phyloP scores from a whole-genome alignment of 176 grass and related monocot genomes.

The Avena insularis region DNA sequence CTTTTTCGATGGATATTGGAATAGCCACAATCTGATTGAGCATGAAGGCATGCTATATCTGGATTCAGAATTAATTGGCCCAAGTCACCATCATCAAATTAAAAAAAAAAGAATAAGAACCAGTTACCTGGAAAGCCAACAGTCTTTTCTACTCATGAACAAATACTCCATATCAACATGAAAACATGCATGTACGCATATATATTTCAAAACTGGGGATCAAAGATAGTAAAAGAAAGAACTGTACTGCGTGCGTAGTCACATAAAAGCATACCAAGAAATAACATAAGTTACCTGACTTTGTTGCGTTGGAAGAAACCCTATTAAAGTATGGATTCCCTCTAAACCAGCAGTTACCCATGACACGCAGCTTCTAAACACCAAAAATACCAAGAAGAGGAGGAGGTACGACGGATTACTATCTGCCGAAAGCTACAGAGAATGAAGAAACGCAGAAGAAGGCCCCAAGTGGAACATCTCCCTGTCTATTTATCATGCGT shows the following conservation, averaged over 20 bases:
- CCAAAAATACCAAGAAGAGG: conserved; percentile 36
- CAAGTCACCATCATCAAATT: no score
- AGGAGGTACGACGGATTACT: background rate
- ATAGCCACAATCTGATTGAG: background rate
- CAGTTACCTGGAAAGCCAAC: background rate
- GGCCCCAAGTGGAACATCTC: conserved; percentile 43
- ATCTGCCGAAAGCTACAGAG: conserved; percentile 45
- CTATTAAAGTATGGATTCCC: conserved; percentile 64
- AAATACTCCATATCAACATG: background rate
- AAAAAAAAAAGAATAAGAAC: no score
- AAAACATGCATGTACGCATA: background rate
- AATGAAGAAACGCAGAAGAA: conserved; percentile 42
- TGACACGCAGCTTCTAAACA: conserved; percentile 37
- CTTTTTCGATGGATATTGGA: background rate
- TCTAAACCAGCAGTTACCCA: conserved; percentile 77
- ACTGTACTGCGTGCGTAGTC: no score
- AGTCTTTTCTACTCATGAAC: conserved; percentile 4
- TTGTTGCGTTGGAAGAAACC: conserved; percentile 80
- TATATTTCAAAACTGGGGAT: conserved; percentile 15
- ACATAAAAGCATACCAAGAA: conserved; percentile 36
- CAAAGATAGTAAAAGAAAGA: conserved; percentile 21
- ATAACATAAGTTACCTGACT: conserved; percentile 63
- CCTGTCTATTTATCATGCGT: conserved; percentile 40
- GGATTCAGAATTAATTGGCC: background rate
- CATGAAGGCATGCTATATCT: conserved; percentile 2